Evolutionary conservation across 257 asterid genomes (phyloP), one percentile per base, ranked within the genome.

Genomic region (Primulina huaijiensis): DNA sequence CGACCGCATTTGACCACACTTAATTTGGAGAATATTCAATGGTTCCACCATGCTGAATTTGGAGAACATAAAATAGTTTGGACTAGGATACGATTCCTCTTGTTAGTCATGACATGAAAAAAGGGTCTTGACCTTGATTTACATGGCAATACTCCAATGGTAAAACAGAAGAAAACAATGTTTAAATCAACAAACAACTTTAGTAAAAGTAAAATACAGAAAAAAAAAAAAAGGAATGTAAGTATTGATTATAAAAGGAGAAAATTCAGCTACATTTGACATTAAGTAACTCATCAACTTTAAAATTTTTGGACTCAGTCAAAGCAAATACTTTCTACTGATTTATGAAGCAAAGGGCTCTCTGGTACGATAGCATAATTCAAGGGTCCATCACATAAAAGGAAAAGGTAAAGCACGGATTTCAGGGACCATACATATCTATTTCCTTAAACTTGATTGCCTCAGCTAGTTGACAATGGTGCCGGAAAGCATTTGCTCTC

Each of bases 381-480:
- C 55, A 64, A 33, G 60, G 66, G 31, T 29, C 63, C 56, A 70
- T 37, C 61, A 63, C 40, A 72, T 62, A 71, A 67, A 72, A 65
- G 59, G 6, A 61, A 73, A 27, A 67, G 30, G 69, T 38, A 19
- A 64, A 61, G 17, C 63, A 57, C 19, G 60, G 64, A 38, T 38
- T 38, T 52, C 29, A 73, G 77, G 74, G 72, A 72, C 68, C 95
- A 77, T 85, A 94, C 99, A 94, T 81, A 77, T 91, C 99, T 67
- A 94, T 94, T 87, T 94, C 99, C 95, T 91, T 94, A 60, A 94
- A 91, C 83, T 94, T 91, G 75, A 89, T 85, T 69, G 97, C 85
- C 74, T 94, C 98, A 7, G 90, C 89, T 77, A 94, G 81, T 76
- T 94, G 98, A 62, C 86, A 88, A 53, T 89, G 95, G 60, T 94